Percentiles rank a stretch among this genome's conserved stretches.
phyloP scores from a whole-genome alignment of 2,329 filamentous ascomycete genomes.

The Myriosclerotinia scirpicola region DNA sequence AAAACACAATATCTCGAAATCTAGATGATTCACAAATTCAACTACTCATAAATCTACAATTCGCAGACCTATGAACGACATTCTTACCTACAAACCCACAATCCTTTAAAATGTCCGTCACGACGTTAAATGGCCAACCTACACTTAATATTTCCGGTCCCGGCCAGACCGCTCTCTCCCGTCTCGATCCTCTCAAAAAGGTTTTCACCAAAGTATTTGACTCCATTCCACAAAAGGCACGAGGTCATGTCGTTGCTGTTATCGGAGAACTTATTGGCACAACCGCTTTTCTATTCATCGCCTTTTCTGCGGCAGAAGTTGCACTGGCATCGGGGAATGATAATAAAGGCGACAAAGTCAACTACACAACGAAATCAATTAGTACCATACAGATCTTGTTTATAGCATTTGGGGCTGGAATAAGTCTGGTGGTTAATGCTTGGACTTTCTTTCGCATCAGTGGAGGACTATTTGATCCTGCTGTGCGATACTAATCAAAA shows the following conservation, averaged over 20 bases:
- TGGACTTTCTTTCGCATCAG: slow-evolving; percentile 56
- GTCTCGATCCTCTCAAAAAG: slow-evolving; percentile 30
- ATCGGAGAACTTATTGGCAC: slow-evolving; percentile 54
- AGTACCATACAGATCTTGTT: slow-evolving; percentile 39
- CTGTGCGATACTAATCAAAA: slow-evolving; percentile 38
- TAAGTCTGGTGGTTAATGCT: slow-evolving; percentile 48
- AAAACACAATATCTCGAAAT: background rate
- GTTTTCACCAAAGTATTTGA: slow-evolving; percentile 29
- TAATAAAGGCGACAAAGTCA: slow-evolving; percentile 21
- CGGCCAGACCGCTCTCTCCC: slow-evolving; percentile 26
- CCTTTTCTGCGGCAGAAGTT: slow-evolving; percentile 36
- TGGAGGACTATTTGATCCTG: slow-evolving; percentile 53
- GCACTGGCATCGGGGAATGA: slow-evolving; percentile 37
- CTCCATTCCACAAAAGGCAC: slow-evolving; percentile 29
- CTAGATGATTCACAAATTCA: background rate
- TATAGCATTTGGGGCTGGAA: slow-evolving; percentile 31
- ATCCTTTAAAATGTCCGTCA: slow-evolving; percentile 23
- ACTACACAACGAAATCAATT: slow-evolving; percentile 19
- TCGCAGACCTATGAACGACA: slow-evolving; percentile 18
- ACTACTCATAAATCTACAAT: background rate
- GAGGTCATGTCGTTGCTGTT: slow-evolving; percentile 49
- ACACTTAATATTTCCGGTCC: slow-evolving; percentile 29
- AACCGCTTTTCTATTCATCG: slow-evolving; percentile 42
- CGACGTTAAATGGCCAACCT: slow-evolving; percentile 24
- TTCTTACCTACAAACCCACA: slow-evolving; percentile 14